Percentiles rank a stretch among this genome's conserved stretches.
These are phyloP conservation scores for Vitis vinifera DNA, from an alignment of 164 flowering plant genomes.

Conservation along the genomic window DNA sequence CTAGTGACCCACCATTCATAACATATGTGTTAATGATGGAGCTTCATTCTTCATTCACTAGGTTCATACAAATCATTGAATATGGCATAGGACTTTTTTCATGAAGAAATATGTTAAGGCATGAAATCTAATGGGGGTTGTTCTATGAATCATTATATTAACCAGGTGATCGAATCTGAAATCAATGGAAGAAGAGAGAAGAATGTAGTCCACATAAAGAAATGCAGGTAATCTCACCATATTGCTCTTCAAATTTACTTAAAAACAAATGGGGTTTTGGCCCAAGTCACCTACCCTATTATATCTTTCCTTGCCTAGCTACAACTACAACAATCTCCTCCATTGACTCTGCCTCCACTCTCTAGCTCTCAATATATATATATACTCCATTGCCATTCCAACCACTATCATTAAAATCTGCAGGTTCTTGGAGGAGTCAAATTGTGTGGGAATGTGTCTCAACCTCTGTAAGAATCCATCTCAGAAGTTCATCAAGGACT, in stretches of 20 bases:
- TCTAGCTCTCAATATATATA: too few species aligned
- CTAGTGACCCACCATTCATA: too few species aligned
- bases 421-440: conserved; percentile 78
- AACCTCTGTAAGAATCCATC: conserved; percentile 88
- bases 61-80: too few species aligned
- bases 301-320: neutral
- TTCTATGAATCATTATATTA: too few species aligned
- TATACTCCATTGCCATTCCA: conserved; percentile 2
- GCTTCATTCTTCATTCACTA: too few species aligned
- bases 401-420: conserved; percentile 6
- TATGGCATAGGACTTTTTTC: too few species aligned
- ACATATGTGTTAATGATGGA: too few species aligned
- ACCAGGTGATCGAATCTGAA: conserved; percentile 76
- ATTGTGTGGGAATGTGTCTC: conserved; percentile 88
- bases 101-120: neutral
- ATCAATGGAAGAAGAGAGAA: conserved; percentile 67
- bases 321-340: conserved; percentile 1
- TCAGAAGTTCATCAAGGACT: conserved; percentile 72
- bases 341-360: conserved; percentile 4
- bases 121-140: neutral
- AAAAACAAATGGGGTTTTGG: neutral
- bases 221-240: conserved; percentile 76
- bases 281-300: conserved; percentile 15
- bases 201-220: conserved; percentile 69
- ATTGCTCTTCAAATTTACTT: neutral